Conservation (phyloP, 2,329 filamentous ascomycete genomes). For the Hymenoscyphus occultus region DNA sequence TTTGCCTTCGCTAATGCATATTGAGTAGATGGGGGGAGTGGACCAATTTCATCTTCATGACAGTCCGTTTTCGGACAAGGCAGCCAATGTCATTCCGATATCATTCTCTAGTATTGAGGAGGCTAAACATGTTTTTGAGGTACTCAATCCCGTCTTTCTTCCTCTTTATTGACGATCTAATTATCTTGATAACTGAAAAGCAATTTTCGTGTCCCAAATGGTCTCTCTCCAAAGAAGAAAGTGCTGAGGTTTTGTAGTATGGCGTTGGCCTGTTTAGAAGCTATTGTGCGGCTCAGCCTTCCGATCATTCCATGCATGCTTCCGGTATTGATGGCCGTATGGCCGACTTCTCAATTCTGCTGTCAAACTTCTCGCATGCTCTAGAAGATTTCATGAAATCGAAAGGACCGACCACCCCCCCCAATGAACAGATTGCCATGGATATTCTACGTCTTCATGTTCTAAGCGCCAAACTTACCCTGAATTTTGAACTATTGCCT, state of each 20-base stretch:
- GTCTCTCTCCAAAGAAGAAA: neutral
- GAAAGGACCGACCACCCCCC: conserved; percentile 13
- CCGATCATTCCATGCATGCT: neutral
- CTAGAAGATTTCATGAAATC: conserved; percentile 10
- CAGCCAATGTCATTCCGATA: neutral
- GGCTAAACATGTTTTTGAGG: conserved; percentile 15
- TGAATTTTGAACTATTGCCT: conserved; percentile 12
- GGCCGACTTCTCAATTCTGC: conserved; percentile 5
- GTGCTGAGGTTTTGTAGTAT: neutral
- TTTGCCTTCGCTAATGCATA: conserved; percentile 1
- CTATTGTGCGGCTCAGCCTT: neutral
- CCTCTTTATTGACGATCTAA: neutral
- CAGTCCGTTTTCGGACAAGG: neutral
- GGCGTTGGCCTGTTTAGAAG: conserved; percentile 7
- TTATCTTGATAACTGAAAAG: neutral
- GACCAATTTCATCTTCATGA: conserved; percentile 5
- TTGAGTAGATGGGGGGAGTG: conserved; percentile 12
- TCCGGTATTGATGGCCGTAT: conserved; percentile 2
- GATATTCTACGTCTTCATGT: conserved; percentile 17
- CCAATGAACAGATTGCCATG: conserved; percentile 17
- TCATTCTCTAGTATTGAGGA: conserved; percentile 17
- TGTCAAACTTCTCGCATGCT: conserved; percentile 13
- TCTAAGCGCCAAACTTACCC: conserved; percentile 10
- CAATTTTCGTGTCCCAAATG: neutral
- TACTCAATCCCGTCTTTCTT: neutral